Percentiles rank a stretch among this genome's conserved stretches.
Conservation (phyloP, 768 basidiomycete genomes). For the Tricholoma hemisulphureum region DNA sequence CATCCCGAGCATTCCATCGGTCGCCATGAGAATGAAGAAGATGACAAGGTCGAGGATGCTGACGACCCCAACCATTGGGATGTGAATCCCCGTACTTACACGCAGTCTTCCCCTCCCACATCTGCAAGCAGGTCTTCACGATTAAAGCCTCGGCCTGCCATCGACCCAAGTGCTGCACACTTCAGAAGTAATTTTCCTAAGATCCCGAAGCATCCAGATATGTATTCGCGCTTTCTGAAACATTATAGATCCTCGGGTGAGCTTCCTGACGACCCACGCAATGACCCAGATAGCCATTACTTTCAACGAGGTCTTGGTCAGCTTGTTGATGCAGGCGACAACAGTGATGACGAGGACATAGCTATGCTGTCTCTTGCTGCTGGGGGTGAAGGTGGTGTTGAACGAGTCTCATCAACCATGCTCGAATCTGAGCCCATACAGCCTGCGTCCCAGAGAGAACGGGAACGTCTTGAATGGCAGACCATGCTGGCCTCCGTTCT, state of each 20-base stretch:
- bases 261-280: conserved; percentile 66
- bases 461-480: conserved; percentile 92
- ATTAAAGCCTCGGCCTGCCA: conserved; percentile 25
- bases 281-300: conserved; percentile 83
- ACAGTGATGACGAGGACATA: conserved; percentile 74
- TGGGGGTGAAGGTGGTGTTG: conserved; percentile 43
- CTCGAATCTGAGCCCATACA: conserved; percentile 64
- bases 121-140: conserved; percentile 28
- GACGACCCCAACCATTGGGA: conserved; percentile 36
- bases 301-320: conserved; percentile 70
- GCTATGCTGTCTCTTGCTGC: conserved; percentile 40
- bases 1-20: conserved; percentile 44
- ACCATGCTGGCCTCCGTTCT: conserved; percentile 92
- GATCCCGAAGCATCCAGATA: conserved; percentile 45
- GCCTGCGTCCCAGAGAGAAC: conserved; percentile 69
- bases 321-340: conserved; percentile 65
- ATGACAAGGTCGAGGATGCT: conserved; percentile 50
- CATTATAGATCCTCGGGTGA: conserved; percentile 61
- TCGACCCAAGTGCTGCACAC: conserved; percentile 12
- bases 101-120: conserved; percentile 31
- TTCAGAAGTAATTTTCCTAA: conserved; percentile 9
- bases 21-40: conserved; percentile 43
- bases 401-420: conserved; percentile 50
- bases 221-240: conserved; percentile 79
- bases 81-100: conserved; percentile 32